Evolutionary conservation across 768 basidiomycete species (phyloP).

Genomic region (Termitomyces sp.): DNA sequence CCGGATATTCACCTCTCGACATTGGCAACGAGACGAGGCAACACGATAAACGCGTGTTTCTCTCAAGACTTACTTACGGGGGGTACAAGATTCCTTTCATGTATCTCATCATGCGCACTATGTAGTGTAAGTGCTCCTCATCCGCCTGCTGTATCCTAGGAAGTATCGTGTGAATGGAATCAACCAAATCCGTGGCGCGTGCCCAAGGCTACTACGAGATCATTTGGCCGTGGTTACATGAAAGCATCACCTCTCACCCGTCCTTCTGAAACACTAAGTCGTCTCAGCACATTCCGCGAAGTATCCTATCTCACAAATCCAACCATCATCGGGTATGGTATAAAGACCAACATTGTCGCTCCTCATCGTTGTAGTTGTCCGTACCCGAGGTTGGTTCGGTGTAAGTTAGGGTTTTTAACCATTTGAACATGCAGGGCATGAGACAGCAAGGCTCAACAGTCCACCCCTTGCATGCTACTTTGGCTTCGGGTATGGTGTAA

Average conservation of each 20-base stretch:
- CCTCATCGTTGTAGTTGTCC: too few species aligned
- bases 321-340: conserved; percentile 41
- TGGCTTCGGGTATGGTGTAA: conserved; percentile 59
- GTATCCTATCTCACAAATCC: too few species aligned
- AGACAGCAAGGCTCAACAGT: too few species aligned
- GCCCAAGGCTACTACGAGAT: not conserved
- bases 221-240: not conserved
- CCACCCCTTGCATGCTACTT: too few species aligned
- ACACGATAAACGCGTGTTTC: not conserved
- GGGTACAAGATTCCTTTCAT: not conserved
- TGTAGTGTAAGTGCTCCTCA: not conserved
- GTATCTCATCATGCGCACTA: not conserved
- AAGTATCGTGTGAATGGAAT: not conserved
- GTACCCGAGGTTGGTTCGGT: too few species aligned
- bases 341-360: conserved; percentile 61
- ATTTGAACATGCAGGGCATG: too few species aligned
- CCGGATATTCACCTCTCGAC: not conserved
- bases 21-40: not conserved
- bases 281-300: too few species aligned
- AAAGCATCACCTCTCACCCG: not conserved
- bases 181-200: not conserved
- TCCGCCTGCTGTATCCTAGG: not conserved
- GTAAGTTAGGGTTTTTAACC: too few species aligned
- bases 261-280: too few species aligned
- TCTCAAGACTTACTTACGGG: not conserved